Percentiles rank a stretch among this genome's conserved stretches.
These are phyloP conservation scores for Wallacemonas sp. DNA, from an alignment of 208 protist genomes.

Conservation along the genomic window DNA sequence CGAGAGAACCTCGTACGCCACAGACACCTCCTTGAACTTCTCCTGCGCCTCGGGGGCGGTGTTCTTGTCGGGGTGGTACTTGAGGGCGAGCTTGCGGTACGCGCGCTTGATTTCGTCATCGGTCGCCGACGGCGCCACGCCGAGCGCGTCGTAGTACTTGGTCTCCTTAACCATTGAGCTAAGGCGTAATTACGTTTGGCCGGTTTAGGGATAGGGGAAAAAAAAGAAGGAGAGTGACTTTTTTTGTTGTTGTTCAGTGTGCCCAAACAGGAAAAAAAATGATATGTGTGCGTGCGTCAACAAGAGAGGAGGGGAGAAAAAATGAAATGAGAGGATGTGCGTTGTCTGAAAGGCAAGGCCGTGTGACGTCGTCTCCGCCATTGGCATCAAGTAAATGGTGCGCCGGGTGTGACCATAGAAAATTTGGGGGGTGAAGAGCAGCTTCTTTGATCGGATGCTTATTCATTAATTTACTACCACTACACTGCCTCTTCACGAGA, in stretches of 20 bases:
- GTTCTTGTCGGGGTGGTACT: slow-evolving; percentile 96
- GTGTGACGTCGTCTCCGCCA: no score
- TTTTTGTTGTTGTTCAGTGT: not conserved
- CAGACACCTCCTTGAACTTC: slow-evolving; percentile 95
- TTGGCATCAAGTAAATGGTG: no score
- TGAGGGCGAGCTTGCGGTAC: slow-evolving; percentile 93
- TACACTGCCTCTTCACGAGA: no score
- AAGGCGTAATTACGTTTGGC: not conserved
- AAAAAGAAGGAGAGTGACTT: not conserved
- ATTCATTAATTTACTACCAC: no score
- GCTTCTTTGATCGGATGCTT: no score
- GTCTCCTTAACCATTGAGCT: slow-evolving; percentile 89
- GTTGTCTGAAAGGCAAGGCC: no score
- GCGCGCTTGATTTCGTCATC: slow-evolving; percentile 94
- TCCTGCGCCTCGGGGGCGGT: slow-evolving; percentile 84
- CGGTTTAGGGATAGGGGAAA: not conserved
- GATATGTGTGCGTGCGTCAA: not conserved
- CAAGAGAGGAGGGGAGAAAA: no score
- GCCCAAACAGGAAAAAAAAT: not conserved
- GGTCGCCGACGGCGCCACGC: slow-evolving; percentile 71
- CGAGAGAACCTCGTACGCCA: slow-evolving; percentile 97
- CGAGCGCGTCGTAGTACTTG: slow-evolving; percentile 89
- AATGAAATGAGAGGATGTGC: no score
- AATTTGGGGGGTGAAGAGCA: no score
- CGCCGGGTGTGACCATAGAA: no score